These are phyloP conservation scores for Gamarada debralockiae DNA, from an alignment of 495 filamentous ascomycete species.

Conservation along the genomic window DNA sequence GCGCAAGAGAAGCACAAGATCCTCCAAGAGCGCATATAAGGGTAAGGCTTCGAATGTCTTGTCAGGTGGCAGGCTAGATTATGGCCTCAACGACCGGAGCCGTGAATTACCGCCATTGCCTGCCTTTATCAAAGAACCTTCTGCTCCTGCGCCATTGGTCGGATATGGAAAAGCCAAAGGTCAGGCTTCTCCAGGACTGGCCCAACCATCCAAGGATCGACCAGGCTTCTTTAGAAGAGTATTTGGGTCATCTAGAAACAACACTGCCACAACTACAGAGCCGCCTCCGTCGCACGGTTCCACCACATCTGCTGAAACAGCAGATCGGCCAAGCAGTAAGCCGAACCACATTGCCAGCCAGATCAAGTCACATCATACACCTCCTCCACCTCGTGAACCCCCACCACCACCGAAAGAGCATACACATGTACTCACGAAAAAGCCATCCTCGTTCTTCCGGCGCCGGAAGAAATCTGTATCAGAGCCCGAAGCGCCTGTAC, in stretches of 20 bases:
- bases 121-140: slow-evolving; percentile 20
- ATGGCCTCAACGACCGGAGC: slow-evolving; percentile 18
- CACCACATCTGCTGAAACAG: slow-evolving; percentile 22
- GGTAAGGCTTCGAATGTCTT: slow-evolving; percentile 12
- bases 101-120: slow-evolving; percentile 25
- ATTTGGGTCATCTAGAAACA: slow-evolving; percentile 51
- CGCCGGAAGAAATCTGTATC: slow-evolving; percentile 83
- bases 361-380: slow-evolving; percentile 37
- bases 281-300: slow-evolving; percentile 23
- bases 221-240: slow-evolving; percentile 91
- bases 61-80: slow-evolving; percentile 11
- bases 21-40: slow-evolving; percentile 38
- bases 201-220: slow-evolving; percentile 47
- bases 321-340: slow-evolving; percentile 27
- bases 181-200: no score
- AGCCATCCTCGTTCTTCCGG: slow-evolving; percentile 87
- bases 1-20: slow-evolving; percentile 60
- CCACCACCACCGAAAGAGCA: slow-evolving; percentile 35
- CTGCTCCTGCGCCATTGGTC: slow-evolving; percentile 47
- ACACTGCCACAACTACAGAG: slow-evolving; percentile 42
- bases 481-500: slow-evolving; percentile 46
- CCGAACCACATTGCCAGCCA: slow-evolving; percentile 28
- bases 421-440: slow-evolving; percentile 67
- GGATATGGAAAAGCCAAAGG: slow-evolving; percentile 55
- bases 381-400: slow-evolving; percentile 37